Evolutionary conservation across 2,329 filamentous ascomycete genomes (phyloP).

Genomic region (Colletotrichum liaoningense): DNA sequence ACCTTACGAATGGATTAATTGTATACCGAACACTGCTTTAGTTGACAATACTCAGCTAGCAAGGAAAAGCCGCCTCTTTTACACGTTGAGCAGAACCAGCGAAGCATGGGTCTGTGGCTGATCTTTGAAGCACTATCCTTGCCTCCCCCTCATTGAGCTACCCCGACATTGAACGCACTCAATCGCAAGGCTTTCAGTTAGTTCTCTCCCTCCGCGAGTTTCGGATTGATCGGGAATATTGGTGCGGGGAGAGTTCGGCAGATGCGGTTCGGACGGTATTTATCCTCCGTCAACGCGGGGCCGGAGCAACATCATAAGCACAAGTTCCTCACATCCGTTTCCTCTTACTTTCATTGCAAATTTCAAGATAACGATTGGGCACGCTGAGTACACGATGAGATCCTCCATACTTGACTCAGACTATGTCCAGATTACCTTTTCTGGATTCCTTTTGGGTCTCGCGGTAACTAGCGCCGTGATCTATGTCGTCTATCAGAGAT

Average conservation of each 20-base stretch:
- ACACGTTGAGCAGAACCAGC: neutral
- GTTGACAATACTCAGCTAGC: too few relatives aligned
- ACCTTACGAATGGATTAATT: too few relatives aligned
- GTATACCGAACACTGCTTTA: too few relatives aligned
- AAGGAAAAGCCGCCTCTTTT: too few relatives aligned
- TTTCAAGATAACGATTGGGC: neutral
- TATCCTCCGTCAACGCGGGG: neutral
- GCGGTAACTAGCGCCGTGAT: neutral
- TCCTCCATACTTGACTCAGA: neutral
- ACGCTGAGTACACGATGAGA: neutral
- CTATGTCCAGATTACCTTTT: neutral
- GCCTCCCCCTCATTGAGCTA: neutral
- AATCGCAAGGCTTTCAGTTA: neutral
- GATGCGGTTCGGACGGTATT: neutral
- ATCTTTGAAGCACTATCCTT: neutral
- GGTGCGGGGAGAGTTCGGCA: neutral
- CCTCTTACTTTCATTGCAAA: neutral
- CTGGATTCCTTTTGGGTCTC: neutral
- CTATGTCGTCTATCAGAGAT: conserved; percentile 21
- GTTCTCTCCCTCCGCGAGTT: neutral
- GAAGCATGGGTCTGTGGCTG: neutral
- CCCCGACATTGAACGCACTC: neutral
- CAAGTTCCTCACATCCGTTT: neutral
- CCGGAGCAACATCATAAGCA: neutral
- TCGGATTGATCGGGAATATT: neutral